Percentiles rank a stretch among this genome's conserved stretches.
These are phyloP conservation scores for Avena atlantica DNA, from an alignment of 176 grass and related monocot species.

Conservation along the genomic window DNA sequence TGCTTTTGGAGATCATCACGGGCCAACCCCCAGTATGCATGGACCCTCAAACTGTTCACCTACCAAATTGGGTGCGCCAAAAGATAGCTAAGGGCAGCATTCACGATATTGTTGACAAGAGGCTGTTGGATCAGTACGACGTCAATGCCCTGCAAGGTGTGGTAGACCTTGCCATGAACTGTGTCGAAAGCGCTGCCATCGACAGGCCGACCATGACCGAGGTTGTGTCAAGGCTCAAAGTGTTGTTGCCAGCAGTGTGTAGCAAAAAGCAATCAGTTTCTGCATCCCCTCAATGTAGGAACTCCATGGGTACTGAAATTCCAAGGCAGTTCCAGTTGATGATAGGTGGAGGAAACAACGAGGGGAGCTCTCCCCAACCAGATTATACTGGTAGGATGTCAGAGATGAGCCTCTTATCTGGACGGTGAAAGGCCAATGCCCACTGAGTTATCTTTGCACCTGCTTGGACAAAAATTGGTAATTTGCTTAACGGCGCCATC, in stretches of 20 bases:
- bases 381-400: neutral
- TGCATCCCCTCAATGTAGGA: neutral
- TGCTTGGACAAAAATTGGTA: neutral
- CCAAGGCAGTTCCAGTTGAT: constrained; percentile 8
- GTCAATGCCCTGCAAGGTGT: neutral
- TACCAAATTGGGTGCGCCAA: constrained; percentile 31
- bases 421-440: constrained; percentile 6
- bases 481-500: neutral
- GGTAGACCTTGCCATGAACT: constrained; percentile 31
- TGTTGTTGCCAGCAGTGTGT: neutral
- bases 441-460: neutral
- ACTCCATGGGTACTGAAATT: neutral
- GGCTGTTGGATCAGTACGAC: constrained; percentile 8
- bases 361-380: neutral
- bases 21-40: neutral
- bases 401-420: neutral
- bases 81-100: constrained; percentile 15
- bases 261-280: neutral
- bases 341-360: neutral
- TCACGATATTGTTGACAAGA: constrained; percentile 10
- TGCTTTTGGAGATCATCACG: constrained; percentile 24
- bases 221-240: constrained; percentile 34
- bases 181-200: neutral
- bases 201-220: constrained; percentile 25
- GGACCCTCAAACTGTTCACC: constrained; percentile 7